Evolutionary conservation across 129 eudicot genomes (phyloP).

Genomic region (Heracleum sosnowskyi): DNA sequence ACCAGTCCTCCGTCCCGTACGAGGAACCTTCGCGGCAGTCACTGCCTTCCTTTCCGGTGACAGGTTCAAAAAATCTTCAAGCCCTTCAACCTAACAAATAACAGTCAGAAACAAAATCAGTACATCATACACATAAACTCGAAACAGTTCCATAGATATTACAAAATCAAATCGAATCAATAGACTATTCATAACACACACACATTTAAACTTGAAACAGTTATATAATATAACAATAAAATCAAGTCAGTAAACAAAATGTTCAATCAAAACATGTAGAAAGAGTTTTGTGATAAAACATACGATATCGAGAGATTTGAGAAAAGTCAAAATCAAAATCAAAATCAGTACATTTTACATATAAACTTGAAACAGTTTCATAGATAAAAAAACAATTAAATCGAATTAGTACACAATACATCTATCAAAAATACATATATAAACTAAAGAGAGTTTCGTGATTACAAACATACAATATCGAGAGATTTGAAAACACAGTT

Average conservation of each 20-base stretch:
- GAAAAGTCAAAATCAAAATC: background rate
- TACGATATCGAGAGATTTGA: slow-evolving; percentile 31
- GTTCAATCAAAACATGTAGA: background rate
- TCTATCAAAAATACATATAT: background rate
- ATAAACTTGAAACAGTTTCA: background rate
- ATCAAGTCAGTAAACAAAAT: background rate
- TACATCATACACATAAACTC: background rate
- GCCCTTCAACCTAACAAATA: slow-evolving; percentile 50
- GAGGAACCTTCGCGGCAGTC: slow-evolving; percentile 26
- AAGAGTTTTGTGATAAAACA: slow-evolving; percentile 13
- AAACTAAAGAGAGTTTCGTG: too few species aligned
- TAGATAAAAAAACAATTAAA: background rate
- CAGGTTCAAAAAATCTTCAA: slow-evolving; percentile 37
- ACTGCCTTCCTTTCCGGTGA: slow-evolving; percentile 27
- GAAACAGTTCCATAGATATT: background rate
- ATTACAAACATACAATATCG: slow-evolving; percentile 27
- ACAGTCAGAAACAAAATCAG: background rate
- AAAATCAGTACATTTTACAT: background rate
- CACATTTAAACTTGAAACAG: too few species aligned
- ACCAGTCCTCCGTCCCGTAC: slow-evolving; percentile 31
- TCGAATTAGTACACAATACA: background rate
- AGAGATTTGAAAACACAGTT: slow-evolving; percentile 12
- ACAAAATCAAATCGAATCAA: background rate
- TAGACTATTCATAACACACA: too few species aligned
- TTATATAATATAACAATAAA: background rate